Base-by-base conservation (phyloP, 2,329 filamentous ascomycete genomes). In the Fusarium euwallaceae region DNA sequence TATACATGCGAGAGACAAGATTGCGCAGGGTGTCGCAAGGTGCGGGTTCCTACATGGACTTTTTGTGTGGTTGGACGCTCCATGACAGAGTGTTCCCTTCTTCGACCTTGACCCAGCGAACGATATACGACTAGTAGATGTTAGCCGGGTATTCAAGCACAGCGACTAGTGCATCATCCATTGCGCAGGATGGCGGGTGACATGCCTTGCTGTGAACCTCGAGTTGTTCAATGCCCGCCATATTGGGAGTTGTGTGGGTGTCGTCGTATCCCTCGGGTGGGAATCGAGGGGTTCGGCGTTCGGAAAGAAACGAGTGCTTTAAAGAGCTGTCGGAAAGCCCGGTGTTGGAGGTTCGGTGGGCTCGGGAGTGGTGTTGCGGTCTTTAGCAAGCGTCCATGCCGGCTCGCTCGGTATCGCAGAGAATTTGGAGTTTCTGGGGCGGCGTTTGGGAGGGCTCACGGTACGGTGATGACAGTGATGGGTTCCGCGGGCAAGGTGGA, bases 31-130 rank as follows among this genome's bases (percentile, higher is more conserved):
- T 34, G 59, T 32, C 27, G 55, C n/a, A 22, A 27, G 61, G 37
- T 67, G 78, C 27, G 34, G 22, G 20, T 69, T 41, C 86, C 79
- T 85, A 93, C 91, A 99, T 93, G 69, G 96, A 98, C 86, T 98
- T 98, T 87, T 97, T 98, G 83, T 98, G 95, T 51, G 97, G 97
- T 81, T 98, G 95, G 43, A 99, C 91, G 80, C 95, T 98, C 97
- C 97, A 99, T 17, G 95, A 98, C 78, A 99, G 95, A 61, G 95
- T 98, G 83, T 98, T 93, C 64, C 93, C 93, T 74, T 95, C 92
- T 66, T 95, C 92, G 77, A 98, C 96, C 81, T 95, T 93, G 78
- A 98, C 94, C 96, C 97, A 99, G 81, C 97, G 95, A 67, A 99
- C 94, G 78, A 99, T 95, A 85, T 99, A 99, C 74, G 95, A 98